phyloP scores from a whole-genome alignment of 306 rosid species.

The Malus sieversii region DNA sequence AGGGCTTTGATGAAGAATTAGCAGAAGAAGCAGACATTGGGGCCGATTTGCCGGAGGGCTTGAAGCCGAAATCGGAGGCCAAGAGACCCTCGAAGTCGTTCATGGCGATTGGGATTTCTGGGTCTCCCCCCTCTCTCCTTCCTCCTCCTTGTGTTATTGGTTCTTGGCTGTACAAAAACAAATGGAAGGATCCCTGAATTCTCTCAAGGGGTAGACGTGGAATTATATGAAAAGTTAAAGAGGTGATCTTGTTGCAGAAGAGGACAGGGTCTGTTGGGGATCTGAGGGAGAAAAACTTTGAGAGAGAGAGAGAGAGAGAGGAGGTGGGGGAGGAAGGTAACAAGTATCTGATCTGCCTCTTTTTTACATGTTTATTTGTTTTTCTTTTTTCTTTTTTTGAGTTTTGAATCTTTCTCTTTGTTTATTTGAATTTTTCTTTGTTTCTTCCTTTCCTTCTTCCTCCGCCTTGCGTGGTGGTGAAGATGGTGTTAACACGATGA shows the following conservation, averaged over 20 bases:
- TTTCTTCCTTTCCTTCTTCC: neutral
- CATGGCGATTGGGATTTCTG: constrained; percentile 35
- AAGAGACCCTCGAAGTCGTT: constrained; percentile 90
- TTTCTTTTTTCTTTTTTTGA: neutral
- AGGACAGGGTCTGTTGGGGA: constrained; percentile 6
- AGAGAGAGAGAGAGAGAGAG: neutral
- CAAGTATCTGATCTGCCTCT: neutral
- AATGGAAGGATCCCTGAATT: constrained; percentile 1
- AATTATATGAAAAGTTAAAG: neutral
- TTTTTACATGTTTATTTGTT: neutral
- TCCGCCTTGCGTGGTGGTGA: neutral
- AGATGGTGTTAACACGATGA: neutral
- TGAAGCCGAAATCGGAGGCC: constrained; percentile 64
- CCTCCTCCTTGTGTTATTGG: neutral
- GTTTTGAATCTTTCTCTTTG: neutral
- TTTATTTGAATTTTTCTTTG: neutral
- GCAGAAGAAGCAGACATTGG: constrained; percentile 62
- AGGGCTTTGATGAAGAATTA: constrained; percentile 19
- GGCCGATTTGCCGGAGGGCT: constrained; percentile 70
- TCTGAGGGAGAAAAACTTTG: constrained; percentile 1
- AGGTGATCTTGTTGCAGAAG: neutral
- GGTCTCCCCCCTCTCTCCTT: neutral
- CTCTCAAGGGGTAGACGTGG: neutral
- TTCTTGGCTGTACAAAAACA: neutral
- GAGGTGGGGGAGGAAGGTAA: neutral